Base-by-base conservation (phyloP, 2,329 filamentous ascomycete species). In the Geosmithia flava region DNA sequence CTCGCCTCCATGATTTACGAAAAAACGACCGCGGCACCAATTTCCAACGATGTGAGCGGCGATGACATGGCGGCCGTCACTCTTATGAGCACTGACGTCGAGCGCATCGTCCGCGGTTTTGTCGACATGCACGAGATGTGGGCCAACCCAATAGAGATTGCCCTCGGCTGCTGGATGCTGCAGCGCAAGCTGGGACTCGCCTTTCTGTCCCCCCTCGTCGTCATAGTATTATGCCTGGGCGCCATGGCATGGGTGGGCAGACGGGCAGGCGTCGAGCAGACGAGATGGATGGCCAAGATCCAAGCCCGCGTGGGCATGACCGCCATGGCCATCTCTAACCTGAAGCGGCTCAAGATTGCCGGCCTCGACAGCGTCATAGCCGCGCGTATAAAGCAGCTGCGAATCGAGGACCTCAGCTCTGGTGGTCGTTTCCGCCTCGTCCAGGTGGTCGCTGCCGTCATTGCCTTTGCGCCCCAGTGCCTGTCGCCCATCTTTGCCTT, bases 41-140 rank as follows among this genome's bases (percentile, higher is more conserved):
- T 59, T 5, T 49, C 63, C 3, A 59, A 58, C 0, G 54, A 58
- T 0, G 56, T 62, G 3, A 62, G 67, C 39, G 11, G 29, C 29
- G 29, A 30, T 30, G 62, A 69, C n/a, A 60, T 64, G 2, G 64
- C 68, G 0, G 62, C 69, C 0, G 51, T 74, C 42, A 72, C 71
- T 0, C 59, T 74, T 3, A 74, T 74, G 70, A 70, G 63, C 48
- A 63, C 68, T 3, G 71, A 75, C 45, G 59, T 73, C 11, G 71
- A 73, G 49, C 61, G 65, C 5, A 64, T 73, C 3, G 54, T 60
- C 2, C 43, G 53, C 0, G 69, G 66, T 0, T 56, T 62, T 3
- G 48, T 54, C 3, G 53, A 48, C 2, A 49, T 69, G 27, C 71
- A 72, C 44, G 64, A 70, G 20, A 49, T 65, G 3, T 71, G 68